Evolutionary conservation across 805 yeast species (phyloP), one percentile per base, ranked within the genome.

Genomic region (Komagataella mondaviorum): DNA sequence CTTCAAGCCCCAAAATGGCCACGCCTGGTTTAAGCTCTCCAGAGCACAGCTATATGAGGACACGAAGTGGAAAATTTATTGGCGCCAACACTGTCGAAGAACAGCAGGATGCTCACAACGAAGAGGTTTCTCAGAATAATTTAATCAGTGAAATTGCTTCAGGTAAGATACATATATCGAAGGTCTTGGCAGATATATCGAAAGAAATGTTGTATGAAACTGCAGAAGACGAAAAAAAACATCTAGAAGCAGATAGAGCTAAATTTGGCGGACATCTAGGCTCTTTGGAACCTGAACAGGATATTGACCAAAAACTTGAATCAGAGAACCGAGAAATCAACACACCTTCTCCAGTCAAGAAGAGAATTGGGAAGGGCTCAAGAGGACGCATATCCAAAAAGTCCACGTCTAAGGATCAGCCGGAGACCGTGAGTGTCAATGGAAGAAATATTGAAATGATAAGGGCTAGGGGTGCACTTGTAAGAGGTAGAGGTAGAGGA

Each of bases 11-110:
- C 46, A 44, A 48, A 30, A 50, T 20, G 16, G n/a, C 8, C 12
- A 16, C 16, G 6, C 49, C 44, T 20, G 10, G 47, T 43, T 6
- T 49, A 22, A 18, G 23, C 36, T 30, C 39, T n/a, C 48, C 45
- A n/a, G 50, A 52, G 45, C 63, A 58, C 48, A 57, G 61, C 8
- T 52, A 59, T 3, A 63, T 63, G 63, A 56, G 56, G 47, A 64
- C 66, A 1, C 52, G 67, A 50, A 64, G 67, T 49, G 68, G 68
- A 2, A 56, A 54, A 3, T 54, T 58, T 12, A 49, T 64, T 49
- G 67, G 66, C 44, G 67, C 65, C 3, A 57, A 55, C 22, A 57
- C 63, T 1, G 58, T 55, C 4, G 56, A 54, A 4, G 63, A 62
- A 20, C 51, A 61, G 6, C 51, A 49, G 22, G 50, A 49, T 6